Evolutionary conservation across 2,329 filamentous ascomycete species (phyloP).

Genomic region (Mollisiaceae sp.): DNA sequence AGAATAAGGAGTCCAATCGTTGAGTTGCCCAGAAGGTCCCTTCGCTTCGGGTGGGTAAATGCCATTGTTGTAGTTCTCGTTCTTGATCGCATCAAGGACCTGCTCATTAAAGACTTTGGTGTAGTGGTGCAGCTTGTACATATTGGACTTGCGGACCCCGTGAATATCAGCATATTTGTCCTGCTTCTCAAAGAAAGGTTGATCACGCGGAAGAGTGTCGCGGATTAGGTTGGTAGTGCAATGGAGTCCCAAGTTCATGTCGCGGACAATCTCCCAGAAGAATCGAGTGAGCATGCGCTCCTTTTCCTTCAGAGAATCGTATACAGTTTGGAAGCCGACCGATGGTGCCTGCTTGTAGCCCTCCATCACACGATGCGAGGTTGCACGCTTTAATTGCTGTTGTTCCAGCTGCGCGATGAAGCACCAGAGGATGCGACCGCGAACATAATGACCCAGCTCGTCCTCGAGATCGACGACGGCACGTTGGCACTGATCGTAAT

Average conservation of each 20-base stretch:
- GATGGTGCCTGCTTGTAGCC: not conserved
- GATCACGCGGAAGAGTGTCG: not conserved
- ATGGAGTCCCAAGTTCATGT: slow-evolving; percentile 15
- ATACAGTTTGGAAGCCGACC: slow-evolving; percentile 4
- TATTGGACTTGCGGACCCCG: not conserved
- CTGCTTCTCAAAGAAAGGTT: not conserved
- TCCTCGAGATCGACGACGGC: not conserved
- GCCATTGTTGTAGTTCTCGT: slow-evolving; percentile 12
- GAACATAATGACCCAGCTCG: slow-evolving; percentile 18
- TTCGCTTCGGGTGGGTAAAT: slow-evolving; percentile 5
- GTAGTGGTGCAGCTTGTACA: not conserved
- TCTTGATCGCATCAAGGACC: slow-evolving; percentile 2
- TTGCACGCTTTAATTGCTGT: not conserved
- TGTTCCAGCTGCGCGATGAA: slow-evolving; percentile 24
- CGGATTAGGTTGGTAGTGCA: slow-evolving; percentile 12
- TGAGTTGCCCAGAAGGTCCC: not conserved
- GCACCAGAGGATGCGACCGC: slow-evolving; percentile 25
- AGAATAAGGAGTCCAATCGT: not conserved
- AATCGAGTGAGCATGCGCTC: slow-evolving; percentile 41
- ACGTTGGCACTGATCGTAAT: not conserved
- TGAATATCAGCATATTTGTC: not conserved
- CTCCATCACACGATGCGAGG: slow-evolving; percentile 24
- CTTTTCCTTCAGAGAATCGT: slow-evolving; percentile 25
- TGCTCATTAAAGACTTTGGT: not conserved
- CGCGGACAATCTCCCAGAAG: slow-evolving; percentile 39